phyloP scores from a whole-genome alignment of 164 flowering plant genomes.

The Chloranthus sessilifolius region DNA sequence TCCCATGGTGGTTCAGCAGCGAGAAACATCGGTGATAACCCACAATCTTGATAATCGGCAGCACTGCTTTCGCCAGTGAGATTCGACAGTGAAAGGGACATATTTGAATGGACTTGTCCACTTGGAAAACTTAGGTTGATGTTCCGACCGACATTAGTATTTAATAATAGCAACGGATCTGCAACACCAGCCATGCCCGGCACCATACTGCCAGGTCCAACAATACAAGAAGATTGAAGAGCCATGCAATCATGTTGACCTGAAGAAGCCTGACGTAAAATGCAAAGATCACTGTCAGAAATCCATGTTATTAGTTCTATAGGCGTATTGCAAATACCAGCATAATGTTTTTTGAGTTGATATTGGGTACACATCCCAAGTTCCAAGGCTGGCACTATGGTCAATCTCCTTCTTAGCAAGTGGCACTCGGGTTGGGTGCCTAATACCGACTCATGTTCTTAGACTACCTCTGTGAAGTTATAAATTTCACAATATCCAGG shows the following conservation, averaged over 20 bases:
- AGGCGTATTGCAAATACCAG: too few relatives aligned
- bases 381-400: too few relatives aligned
- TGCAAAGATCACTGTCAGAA: not conserved
- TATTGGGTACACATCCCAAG: too few relatives aligned
- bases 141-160: constrained; percentile 31
- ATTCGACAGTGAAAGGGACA: constrained; percentile 49
- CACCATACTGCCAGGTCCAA: constrained; percentile 23
- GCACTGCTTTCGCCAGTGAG: constrained; percentile 58
- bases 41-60: constrained; percentile 71
- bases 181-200: constrained; percentile 25
- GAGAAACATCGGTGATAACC: constrained; percentile 47
- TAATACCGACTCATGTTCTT: too few relatives aligned
- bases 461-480: too few relatives aligned
- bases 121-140: constrained; percentile 34
- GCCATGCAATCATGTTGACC: constrained; percentile 31
- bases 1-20: constrained; percentile 61
- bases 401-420: too few relatives aligned
- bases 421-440: too few relatives aligned
- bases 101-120: constrained; percentile 41
- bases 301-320: too few relatives aligned
- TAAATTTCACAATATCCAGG: too few relatives aligned
- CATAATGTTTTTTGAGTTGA: too few relatives aligned
- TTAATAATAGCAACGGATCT: constrained; percentile 27
- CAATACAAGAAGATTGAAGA: constrained; percentile 33
- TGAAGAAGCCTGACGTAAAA: constrained; percentile 28